Evolutionary conservation across 202 grass and related monocot genomes (phyloP), one percentile per base, ranked within the genome.

Genomic region (Eragrostis tef): DNA sequence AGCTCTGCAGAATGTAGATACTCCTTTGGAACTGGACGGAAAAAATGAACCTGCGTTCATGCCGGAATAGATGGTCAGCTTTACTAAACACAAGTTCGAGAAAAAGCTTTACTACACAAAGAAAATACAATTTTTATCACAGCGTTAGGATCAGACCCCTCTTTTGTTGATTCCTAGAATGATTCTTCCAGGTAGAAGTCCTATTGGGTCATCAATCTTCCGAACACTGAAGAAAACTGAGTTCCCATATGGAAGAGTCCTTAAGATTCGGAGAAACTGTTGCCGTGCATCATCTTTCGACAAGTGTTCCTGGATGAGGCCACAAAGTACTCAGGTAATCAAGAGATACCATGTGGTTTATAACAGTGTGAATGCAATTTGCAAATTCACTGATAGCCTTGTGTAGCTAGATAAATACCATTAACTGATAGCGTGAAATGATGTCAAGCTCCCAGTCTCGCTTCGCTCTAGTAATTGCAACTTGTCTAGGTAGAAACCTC

Each of bases 171-270:
- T 99, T 87, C 93, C 97, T 74, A 99, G 83, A 86, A 99, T 93
- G 78, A 99, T 99, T 57, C 87, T 87, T 81, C 97, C 97, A 67
- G 97, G 97, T 77, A 99, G 66, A 89, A 99, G 87, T 77, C 97
- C 93, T 60, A 94, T 99, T 86, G 97, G 97, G 78, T 99, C 97
- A 87, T 99, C 97, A 74, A 99, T 99, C 89, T 99, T 99, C 70
- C 93, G 87, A 62, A 99, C 87, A 22, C 89, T 88, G 77, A 99
- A 99, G 81, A 99, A 99, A 79, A 99, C 93, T 66, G 97, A 99
- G 71, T 99, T 99, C 47, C 93, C 93, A 5, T 96, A 99, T 70
- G 97, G 93, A 70, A 99, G 87, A 81, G 87, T 96, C 75, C 91
- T 85, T 86, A 99, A 88, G 77, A 99, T 99, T 90, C 97, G 86